These are phyloP conservation scores for Amesomyces nigricolor DNA, from an alignment of 2,329 filamentous ascomycete genomes.

Conservation along the genomic window DNA sequence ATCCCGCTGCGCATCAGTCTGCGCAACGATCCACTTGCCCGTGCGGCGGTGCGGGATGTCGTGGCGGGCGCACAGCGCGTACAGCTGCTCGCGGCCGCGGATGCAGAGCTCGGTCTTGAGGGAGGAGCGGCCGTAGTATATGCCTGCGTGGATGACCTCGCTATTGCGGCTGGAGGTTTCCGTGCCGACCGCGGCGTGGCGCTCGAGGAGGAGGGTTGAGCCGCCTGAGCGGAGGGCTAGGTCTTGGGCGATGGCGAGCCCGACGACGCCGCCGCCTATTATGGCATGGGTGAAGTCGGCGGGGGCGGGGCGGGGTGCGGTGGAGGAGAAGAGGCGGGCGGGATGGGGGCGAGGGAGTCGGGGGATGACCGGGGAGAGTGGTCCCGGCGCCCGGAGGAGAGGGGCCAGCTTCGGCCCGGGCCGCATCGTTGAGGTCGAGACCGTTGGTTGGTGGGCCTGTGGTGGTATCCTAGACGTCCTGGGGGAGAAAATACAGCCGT, in stretches of 20 bases:
- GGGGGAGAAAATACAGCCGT: neutral
- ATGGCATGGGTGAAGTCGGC: conserved; percentile 33
- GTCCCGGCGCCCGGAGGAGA: neutral
- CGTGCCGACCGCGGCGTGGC: conserved; percentile 67
- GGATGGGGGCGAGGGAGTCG: neutral
- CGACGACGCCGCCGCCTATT: conserved; percentile 62
- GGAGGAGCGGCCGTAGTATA: conserved; percentile 74
- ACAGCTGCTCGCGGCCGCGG: conserved; percentile 68
- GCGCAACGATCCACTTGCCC: conserved; percentile 94
- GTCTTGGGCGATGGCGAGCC: conserved; percentile 70
- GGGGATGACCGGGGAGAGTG: neutral
- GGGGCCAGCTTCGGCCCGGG: neutral
- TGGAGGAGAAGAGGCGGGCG: conserved; percentile 12
- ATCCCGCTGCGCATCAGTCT: conserved; percentile 64
- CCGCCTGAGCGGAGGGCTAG: conserved; percentile 54
- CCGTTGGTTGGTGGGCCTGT: neutral
- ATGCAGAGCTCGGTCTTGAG: conserved; percentile 85
- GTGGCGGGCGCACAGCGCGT: conserved; percentile 65
- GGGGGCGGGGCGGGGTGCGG: neutral
- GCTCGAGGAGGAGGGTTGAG: conserved; percentile 74
- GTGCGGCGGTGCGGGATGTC: conserved; percentile 66
- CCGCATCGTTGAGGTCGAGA: neutral
- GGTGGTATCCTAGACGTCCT: neutral
- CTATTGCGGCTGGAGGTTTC: conserved; percentile 89
- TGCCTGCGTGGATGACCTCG: conserved; percentile 92